A percentile compares a stretch with the other conserved stretches of the same genome.
Evolutionary conservation across 257 asterid genomes (phyloP).

Genomic region (Jacaranda mimosifolia): DNA sequence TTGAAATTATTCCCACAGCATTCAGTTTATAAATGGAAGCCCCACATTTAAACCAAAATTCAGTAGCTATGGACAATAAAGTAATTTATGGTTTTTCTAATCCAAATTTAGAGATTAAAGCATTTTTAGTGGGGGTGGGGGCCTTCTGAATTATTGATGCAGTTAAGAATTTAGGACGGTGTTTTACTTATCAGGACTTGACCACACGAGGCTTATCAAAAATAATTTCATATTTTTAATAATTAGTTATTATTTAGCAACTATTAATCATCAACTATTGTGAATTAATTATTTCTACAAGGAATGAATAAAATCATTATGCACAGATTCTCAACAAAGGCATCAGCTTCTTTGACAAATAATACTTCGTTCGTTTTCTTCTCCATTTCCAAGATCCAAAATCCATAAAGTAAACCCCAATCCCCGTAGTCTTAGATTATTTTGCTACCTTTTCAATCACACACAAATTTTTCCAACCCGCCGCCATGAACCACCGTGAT

Average conservation of each 20-base stretch:
- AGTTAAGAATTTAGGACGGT: neutral
- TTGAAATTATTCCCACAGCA: too few relatives aligned
- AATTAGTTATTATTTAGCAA: too few relatives aligned
- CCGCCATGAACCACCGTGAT: slow-evolving; percentile 55
- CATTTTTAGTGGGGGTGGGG: neutral
- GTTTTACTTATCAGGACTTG: neutral
- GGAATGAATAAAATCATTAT: neutral
- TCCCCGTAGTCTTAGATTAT: slow-evolving; percentile 26
- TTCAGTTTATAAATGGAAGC: too few relatives aligned
- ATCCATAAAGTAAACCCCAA: slow-evolving; percentile 28
- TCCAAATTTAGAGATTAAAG: neutral
- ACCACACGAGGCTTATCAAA: neutral
- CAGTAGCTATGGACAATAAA: too few relatives aligned
- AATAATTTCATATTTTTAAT: too few relatives aligned
- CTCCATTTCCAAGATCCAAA: slow-evolving; percentile 39
- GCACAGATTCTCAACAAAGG: slow-evolving; percentile 3
- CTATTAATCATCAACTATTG: too few relatives aligned
- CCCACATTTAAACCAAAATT: too few relatives aligned
- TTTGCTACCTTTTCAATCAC: neutral
- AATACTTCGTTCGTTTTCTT: neutral
- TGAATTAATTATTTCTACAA: neutral
- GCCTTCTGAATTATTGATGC: neutral
- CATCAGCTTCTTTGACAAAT: neutral
- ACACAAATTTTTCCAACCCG: slow-evolving; percentile 20
- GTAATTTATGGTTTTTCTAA: too few relatives aligned